These are phyloP conservation scores for Elongisporangium prolatum DNA, from an alignment of 352 stramenopile species.

Conservation along the genomic window DNA sequence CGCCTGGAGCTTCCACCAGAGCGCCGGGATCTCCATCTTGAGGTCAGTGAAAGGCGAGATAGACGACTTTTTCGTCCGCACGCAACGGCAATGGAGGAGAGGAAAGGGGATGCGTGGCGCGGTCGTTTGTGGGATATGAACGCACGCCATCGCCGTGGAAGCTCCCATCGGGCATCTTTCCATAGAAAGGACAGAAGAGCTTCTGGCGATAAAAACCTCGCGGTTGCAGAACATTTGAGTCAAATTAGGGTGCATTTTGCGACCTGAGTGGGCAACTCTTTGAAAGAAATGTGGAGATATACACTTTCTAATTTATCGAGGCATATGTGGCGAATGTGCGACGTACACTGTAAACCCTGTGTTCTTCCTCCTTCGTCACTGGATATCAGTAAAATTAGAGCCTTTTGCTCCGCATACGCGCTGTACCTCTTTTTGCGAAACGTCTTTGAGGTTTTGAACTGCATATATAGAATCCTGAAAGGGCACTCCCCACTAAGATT, in stretches of 20 bases:
- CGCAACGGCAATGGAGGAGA: slow-evolving; percentile 1
- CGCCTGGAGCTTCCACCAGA: slow-evolving; percentile 22
- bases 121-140: slow-evolving; percentile 2
- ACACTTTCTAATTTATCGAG: background rate
- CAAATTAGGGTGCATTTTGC: background rate
- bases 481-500: slow-evolving; percentile 1
- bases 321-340: background rate
- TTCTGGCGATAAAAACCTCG: background rate
- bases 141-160: slow-evolving; percentile 4
- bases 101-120: slow-evolving; percentile 2
- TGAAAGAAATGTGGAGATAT: background rate
- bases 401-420: background rate
- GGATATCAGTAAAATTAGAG: background rate
- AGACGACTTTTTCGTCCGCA: background rate
- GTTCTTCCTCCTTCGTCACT: background rate
- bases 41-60: background rate
- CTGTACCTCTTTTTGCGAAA: background rate
- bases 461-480: slow-evolving; percentile 1
- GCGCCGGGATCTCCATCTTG: background rate
- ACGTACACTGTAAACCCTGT: background rate
- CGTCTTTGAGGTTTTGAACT: background rate
- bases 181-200: background rate
- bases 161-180: slow-evolving; percentile 8
- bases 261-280: background rate
- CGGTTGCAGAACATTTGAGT: background rate